A percentile compares a stretch with the other conserved stretches of the same genome.
These are phyloP conservation scores for Biscogniauxia sp. DNA, from an alignment of 2,329 filamentous ascomycete species.

Conservation along the genomic window DNA sequence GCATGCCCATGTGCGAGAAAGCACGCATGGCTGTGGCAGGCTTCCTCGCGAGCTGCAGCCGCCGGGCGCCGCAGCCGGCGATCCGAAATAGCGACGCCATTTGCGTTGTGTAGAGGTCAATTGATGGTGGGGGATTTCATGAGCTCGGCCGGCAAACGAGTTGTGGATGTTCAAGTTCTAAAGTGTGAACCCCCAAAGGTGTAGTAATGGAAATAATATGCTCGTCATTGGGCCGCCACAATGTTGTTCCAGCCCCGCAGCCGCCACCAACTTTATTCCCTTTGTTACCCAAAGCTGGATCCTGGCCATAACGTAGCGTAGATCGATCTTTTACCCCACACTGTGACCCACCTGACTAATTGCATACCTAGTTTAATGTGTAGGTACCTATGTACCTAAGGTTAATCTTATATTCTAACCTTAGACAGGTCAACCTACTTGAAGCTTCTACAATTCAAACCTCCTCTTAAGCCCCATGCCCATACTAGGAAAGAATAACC, in stretches of 20 bases:
- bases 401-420: no score
- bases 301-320: no score
- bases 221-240: constrained; percentile 29
- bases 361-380: no score
- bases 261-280: neutral
- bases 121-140: constrained; percentile 24
- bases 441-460: no score
- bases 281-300: no score
- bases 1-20: constrained; percentile 64
- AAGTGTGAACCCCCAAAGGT: no score
- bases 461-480: no score
- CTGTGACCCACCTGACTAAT: no score
- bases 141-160: constrained; percentile 13
- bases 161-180: constrained; percentile 1
- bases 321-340: no score
- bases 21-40: constrained; percentile 39
- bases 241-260: constrained; percentile 20
- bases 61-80: constrained; percentile 68
- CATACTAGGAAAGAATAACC: no score
- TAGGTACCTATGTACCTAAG: no score
- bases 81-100: constrained; percentile 75
- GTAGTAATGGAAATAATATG: constrained; percentile 24
- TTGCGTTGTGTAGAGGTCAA: constrained; percentile 33
- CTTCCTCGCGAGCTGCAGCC: constrained; percentile 43
- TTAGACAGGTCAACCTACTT: no score